Evolutionary conservation across 495 filamentous ascomycete species (phyloP).

Genomic region (Astrothelium macrocarpum): DNA sequence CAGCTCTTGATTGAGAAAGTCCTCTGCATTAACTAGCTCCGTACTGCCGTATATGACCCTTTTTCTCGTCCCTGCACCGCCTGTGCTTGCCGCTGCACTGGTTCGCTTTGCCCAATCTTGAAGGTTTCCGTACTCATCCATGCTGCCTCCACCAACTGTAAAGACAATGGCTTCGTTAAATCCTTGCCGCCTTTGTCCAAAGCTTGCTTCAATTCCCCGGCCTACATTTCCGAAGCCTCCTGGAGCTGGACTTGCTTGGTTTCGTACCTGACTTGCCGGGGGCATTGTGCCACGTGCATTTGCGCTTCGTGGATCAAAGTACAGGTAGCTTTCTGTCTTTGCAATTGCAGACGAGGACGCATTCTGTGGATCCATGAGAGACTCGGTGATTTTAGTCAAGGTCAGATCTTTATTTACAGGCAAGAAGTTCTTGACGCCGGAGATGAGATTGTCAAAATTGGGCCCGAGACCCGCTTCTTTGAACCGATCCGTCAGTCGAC

Average conservation of each 20-base stretch:
- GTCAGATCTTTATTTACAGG: constrained; percentile 93
- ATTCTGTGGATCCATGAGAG: constrained; percentile 89
- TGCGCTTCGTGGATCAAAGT: constrained; percentile 90
- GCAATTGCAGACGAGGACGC: constrained; percentile 86
- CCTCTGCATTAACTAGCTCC: constrained; percentile 79
- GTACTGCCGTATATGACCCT: constrained; percentile 94
- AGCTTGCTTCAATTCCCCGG: constrained; percentile 70
- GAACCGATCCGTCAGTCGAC: constrained; percentile 82
- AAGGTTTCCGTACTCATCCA: constrained; percentile 98
- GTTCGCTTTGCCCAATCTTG: constrained; percentile 89
- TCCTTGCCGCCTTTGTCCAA: constrained; percentile 85
- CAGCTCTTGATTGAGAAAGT: constrained; percentile 75
- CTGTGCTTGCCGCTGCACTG: constrained; percentile 40
- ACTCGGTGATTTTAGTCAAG: constrained; percentile 94
- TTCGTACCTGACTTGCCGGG: constrained; percentile 44
- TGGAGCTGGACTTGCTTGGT: constrained; percentile 32
- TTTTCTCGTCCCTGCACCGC: constrained; percentile 41
- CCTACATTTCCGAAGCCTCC: constrained; percentile 32
- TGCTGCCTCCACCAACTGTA: constrained; percentile 91
- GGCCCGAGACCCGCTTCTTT: constrained; percentile 81
- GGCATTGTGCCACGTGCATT: constrained; percentile 92
- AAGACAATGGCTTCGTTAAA: constrained; percentile 96
- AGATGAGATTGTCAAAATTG: constrained; percentile 90
- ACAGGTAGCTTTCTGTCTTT: constrained; percentile 97
- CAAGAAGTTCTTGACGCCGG: constrained; percentile 97